These are phyloP conservation scores for Chrysophaeum taylorii DNA, from an alignment of 352 stramenopile genomes.

Conservation along the genomic window DNA sequence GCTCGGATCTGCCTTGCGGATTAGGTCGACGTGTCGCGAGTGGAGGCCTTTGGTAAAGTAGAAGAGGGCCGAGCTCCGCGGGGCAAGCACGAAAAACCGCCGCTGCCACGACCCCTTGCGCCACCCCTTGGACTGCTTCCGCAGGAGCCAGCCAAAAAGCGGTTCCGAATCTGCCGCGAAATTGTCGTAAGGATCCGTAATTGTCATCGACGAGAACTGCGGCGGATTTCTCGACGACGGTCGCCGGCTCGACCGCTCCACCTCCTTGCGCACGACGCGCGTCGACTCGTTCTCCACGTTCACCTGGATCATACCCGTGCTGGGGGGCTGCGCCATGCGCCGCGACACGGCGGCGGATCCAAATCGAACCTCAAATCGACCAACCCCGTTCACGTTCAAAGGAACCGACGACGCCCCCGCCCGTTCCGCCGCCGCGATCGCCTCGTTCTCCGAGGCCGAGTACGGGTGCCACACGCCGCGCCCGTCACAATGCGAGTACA, in stretches of 20 bases:
- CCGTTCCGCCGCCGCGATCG: neutral
- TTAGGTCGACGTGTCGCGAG: neutral
- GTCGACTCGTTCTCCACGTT: neutral
- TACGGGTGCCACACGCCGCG: neutral
- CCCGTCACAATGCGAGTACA: neutral
- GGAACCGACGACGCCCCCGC: neutral
- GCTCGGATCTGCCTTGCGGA: neutral
- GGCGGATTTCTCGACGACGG: too few relatives aligned
- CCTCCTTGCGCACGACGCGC: neutral
- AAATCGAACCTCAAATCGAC: neutral
- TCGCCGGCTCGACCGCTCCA: too few relatives aligned
- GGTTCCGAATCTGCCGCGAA: too few relatives aligned
- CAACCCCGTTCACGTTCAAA: neutral
- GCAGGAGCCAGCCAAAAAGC: neutral
- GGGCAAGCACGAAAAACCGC: neutral
- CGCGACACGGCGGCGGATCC: neutral
- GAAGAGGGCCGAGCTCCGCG: neutral
- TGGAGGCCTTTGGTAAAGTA: conserved; percentile 6
- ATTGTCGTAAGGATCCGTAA: too few relatives aligned
- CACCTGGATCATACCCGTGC: neutral
- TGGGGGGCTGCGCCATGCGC: neutral
- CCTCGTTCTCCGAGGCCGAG: neutral
- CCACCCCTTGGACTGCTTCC: neutral
- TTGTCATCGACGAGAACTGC: too few relatives aligned
- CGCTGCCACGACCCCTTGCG: neutral